These are phyloP conservation scores for Ceratocystis lukuohia DNA, from an alignment of 2,329 filamentous ascomycete genomes.

Conservation along the genomic window DNA sequence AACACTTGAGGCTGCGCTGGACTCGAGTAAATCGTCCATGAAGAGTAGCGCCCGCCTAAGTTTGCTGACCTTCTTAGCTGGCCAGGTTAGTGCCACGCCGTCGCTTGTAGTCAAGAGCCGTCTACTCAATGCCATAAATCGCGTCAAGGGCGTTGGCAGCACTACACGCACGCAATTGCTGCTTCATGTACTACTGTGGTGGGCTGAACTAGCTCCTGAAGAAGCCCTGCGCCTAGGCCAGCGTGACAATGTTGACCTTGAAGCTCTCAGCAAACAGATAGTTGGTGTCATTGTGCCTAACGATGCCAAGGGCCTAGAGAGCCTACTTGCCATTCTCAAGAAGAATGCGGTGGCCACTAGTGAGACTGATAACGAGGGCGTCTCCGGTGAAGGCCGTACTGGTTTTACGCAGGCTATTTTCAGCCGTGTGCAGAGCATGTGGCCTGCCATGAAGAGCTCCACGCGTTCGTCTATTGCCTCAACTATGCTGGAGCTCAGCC, in stretches of 20 bases:
- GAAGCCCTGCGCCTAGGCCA: conserved; percentile 35
- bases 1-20: conserved; percentile 37
- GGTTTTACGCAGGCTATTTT: conserved; percentile 54
- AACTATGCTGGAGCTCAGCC: conserved; percentile 48
- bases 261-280: conserved; percentile 31
- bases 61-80: conserved; percentile 58
- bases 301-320: conserved; percentile 38
- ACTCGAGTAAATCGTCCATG: conserved; percentile 36
- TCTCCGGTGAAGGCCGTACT: conserved; percentile 29
- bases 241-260: conserved; percentile 32
- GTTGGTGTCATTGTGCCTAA: conserved; percentile 42
- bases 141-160: conserved; percentile 56
- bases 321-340: conserved; percentile 37
- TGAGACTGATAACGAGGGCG: conserved; percentile 26
- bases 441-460: conserved; percentile 56
- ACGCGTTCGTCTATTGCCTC: conserved; percentile 46
- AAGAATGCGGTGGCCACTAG: conserved; percentile 14
- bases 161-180: conserved; percentile 59
- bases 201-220: conserved; percentile 43
- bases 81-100: conserved; percentile 58
- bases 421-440: conserved; percentile 54
- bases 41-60: conserved; percentile 49
- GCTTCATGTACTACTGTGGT: conserved; percentile 59
- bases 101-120: conserved; percentile 54
- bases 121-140: conserved; percentile 58